These are phyloP conservation scores for Metschnikowia continentalis DNA, from an alignment of 805 yeast species.

Conservation along the genomic window DNA sequence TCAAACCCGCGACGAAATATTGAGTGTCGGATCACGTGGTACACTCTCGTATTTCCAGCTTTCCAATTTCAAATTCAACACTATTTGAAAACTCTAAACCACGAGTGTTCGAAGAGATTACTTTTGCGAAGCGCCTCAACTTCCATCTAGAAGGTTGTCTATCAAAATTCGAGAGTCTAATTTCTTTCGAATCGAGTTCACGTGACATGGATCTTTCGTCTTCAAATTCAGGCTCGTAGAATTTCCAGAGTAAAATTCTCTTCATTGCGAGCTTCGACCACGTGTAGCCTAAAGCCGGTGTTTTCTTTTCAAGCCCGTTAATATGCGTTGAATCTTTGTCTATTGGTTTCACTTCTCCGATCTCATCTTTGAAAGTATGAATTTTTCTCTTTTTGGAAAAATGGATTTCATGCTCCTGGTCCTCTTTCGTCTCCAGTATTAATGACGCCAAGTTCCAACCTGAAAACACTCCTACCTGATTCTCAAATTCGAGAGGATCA, in stretches of 20 bases:
- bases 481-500: slow-evolving; percentile 46
- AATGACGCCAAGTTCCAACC: slow-evolving; percentile 58
- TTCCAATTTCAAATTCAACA: not conserved
- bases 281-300: slow-evolving; percentile 18
- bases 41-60: not conserved
- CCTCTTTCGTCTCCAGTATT: not conserved
- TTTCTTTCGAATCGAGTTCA: not conserved
- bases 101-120: slow-evolving; percentile 1
- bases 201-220: not conserved
- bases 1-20: slow-evolving; percentile 1
- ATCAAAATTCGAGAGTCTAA: too few species aligned
- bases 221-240: slow-evolving; percentile 7
- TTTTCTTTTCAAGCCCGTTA: slow-evolving; percentile 8
- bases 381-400: not conserved
- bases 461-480: slow-evolving; percentile 66
- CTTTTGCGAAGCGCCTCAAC: slow-evolving; percentile 7
- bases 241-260: slow-evolving; percentile 16
- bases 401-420: not conserved
- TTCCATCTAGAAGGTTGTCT: not conserved
- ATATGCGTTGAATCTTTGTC: too few species aligned
- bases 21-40: not conserved
- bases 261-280: slow-evolving; percentile 17
- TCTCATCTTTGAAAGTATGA: not conserved
- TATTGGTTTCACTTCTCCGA: not conserved
- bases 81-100: not conserved